phyloP scores from a whole-genome alignment of 164 flowering plant genomes.

The Stephania japonica region DNA sequence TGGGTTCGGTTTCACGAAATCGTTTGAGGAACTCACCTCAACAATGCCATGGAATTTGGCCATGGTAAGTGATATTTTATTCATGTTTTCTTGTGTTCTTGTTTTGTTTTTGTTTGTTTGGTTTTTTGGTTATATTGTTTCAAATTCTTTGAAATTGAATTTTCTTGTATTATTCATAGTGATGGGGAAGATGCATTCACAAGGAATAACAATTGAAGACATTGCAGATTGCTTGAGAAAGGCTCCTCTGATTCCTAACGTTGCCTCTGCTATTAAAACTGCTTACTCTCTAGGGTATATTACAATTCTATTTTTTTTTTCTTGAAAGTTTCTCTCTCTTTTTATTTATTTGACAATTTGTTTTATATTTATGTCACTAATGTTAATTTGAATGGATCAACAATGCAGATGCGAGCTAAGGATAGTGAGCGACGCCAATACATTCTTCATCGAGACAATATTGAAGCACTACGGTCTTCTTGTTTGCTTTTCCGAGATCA shows the following conservation, averaged over 20 bases:
- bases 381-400: background rate
- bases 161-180: background rate
- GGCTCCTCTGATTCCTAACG: slow-evolving; percentile 43
- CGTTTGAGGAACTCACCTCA: too few relatives aligned
- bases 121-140: too few relatives aligned
- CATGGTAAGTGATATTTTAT: too few relatives aligned
- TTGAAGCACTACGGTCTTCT: background rate
- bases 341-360: too few relatives aligned
- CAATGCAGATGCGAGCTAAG: too few relatives aligned
- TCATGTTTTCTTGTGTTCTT: too few relatives aligned
- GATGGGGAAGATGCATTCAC: background rate
- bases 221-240: slow-evolving; percentile 3
- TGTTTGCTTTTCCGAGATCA: background rate
- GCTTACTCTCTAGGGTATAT: slow-evolving; percentile 69
- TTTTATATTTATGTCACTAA: too few relatives aligned
- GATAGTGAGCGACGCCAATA: too few relatives aligned
- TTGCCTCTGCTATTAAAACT: slow-evolving; percentile 47
- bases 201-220: background rate
- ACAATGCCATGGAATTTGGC: too few relatives aligned
- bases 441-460: too few relatives aligned
- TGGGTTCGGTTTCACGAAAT: too few relatives aligned
- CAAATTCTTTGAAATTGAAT: background rate
- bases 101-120: too few relatives aligned
- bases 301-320: background rate
- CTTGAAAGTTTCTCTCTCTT: background rate